Percentiles rank a stretch among this genome's conserved stretches.
phyloP scores from a whole-genome alignment of 768 basidiomycete species.

The Strobilomyces dryophilus region DNA sequence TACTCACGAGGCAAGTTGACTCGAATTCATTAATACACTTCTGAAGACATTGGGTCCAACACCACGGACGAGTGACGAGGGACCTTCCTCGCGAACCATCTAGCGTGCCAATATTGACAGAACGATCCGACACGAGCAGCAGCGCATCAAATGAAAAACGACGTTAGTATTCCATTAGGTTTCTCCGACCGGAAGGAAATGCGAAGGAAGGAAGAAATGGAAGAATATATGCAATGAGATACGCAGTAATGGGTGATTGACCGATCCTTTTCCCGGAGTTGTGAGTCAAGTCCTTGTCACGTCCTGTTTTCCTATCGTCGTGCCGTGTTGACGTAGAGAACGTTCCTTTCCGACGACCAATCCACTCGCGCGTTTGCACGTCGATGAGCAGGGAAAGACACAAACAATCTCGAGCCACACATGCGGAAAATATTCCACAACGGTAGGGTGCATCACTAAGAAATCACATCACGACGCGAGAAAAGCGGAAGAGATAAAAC shows the following conservation, averaged over 20 bases:
- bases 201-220: background rate
- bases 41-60: slow-evolving; percentile 83
- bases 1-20: slow-evolving; percentile 83
- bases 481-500: slow-evolving; percentile 3
- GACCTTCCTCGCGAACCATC: slow-evolving; percentile 88
- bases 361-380: background rate
- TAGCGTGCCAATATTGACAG: slow-evolving; percentile 21
- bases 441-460: background rate
- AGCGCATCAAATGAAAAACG: background rate
- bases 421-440: background rate
- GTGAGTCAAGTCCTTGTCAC: too few relatives aligned
- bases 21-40: slow-evolving; percentile 86
- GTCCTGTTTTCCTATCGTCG: background rate
- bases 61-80: slow-evolving; percentile 70
- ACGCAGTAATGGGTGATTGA: too few relatives aligned
- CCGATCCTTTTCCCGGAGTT: too few relatives aligned
- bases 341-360: too few relatives aligned
- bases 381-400: background rate
- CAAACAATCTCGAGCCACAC: background rate
- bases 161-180: slow-evolving; percentile 4
- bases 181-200: background rate
- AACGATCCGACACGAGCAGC: background rate
- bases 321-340: background rate
- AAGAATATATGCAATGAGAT: background rate
- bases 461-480: background rate